Base-by-base conservation (phyloP, 2,329 filamentous ascomycete genomes). In the Diplodia intermedia region DNA sequence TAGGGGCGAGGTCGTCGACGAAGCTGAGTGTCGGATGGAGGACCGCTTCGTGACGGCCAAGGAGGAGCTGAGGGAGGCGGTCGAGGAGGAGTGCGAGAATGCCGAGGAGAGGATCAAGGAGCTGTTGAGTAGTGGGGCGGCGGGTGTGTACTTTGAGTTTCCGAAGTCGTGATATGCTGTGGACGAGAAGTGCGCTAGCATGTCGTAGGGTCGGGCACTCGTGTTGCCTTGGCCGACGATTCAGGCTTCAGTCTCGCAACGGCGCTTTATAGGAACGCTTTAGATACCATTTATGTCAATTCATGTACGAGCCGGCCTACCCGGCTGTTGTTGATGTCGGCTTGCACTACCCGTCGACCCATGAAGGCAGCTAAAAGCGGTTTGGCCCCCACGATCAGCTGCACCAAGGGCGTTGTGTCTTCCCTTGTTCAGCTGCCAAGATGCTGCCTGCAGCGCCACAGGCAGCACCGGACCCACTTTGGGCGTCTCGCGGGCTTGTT, bases 381-480 rank as follows among this genome's bases (percentile, higher is more conserved):
- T 61, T n/a, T 43, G 40, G 57, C 57, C 57, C 57, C 57, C 57
- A 50, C 57, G 29, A 20, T 26, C 8, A 33, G 31, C 31, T 33
- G 31, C 31, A 33, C 31, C 8, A 8, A 7, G 8, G 31, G 31
- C 31, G 31, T 33, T 33, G 31, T 33, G 31, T 33, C 31, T 33
- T 33, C 31, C 31, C 31, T 52, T 3, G 23, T 62, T 12, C 47
- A 47, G 57, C 9, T 29, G 57, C 57, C 57, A 62, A 62, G 57
- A 11, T 36, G 57, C 31, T 62, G 57, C 43, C 43, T 36, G 2
- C 26, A 36, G n/a, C 57, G 57, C 57, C 57, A 62, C 57, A 12
- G 20, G 57, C n/a, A 52, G 47, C 23, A 50, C 57, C n/a, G 31
- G 57, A 20, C 57, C 57, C 57, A 62, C 43, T 50, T 62, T 15